Conservation (phyloP, 148 eudicot genomes). For the Agrostemma githago region DNA sequence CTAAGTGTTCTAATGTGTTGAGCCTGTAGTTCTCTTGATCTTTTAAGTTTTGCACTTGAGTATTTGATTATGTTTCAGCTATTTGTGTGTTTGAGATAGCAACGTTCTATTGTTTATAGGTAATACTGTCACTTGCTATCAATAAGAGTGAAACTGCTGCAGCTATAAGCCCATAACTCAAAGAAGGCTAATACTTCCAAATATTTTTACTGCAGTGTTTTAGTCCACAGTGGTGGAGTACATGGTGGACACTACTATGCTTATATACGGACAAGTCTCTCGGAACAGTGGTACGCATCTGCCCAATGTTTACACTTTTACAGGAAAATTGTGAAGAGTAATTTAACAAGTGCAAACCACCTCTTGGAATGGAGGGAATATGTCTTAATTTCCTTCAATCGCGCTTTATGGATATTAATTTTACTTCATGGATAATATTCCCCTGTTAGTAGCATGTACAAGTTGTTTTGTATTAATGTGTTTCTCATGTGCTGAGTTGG, state of each 20-base stretch:
- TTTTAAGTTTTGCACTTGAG: no score
- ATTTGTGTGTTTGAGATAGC: background rate
- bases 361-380: background rate
- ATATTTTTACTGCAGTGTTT: conserved; percentile 51
- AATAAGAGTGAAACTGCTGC: background rate
- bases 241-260: conserved; percentile 98
- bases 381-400: background rate
- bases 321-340: background rate
- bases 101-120: background rate
- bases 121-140: background rate
- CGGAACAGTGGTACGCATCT: conserved; percentile 75
- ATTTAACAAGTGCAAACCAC: background rate
- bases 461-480: background rate
- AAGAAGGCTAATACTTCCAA: conserved; percentile 9
- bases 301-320: conserved; percentile 2
- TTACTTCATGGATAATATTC: no score
- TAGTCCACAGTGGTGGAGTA: conserved; percentile 97
- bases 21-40: no score
- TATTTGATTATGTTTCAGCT: background rate
- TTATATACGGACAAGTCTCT: conserved; percentile 80
- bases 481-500: background rate
- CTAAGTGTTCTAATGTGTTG: background rate
- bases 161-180: background rate
- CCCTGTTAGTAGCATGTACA: background rate
- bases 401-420: background rate